Conservation (phyloP, 2,329 filamentous ascomycete species). For the Rasamsonia emersonii region DNA sequence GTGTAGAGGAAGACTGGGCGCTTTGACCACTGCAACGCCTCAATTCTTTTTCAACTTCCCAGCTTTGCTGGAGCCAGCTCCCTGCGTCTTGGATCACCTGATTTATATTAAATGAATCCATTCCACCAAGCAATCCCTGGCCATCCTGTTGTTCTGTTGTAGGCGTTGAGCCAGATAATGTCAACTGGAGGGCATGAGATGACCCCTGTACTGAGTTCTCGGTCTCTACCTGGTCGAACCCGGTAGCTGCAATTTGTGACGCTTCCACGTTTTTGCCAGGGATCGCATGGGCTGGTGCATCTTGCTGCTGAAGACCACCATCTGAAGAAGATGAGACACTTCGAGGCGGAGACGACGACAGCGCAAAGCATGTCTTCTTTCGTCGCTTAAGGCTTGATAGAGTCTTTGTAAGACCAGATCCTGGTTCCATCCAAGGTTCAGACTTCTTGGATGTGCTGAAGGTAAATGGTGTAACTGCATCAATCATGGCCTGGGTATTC, state of each 20-base stretch:
- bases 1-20: constrained; percentile 10
- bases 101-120: constrained; percentile 34
- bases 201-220: constrained; percentile 3
- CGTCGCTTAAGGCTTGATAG: constrained; percentile 10
- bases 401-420: constrained; percentile 3
- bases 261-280: no score
- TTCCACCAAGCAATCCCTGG: constrained; percentile 20
- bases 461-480: constrained; percentile 31
- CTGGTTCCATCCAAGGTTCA: constrained; percentile 5
- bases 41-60: constrained; percentile 31
- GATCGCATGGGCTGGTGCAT: no score
- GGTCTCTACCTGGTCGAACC: not conserved
- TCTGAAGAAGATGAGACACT: not conserved
- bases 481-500: constrained; percentile 34
- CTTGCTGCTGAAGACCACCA: no score
- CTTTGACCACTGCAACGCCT: constrained; percentile 10
- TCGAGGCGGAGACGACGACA: constrained; percentile 5
- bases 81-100: constrained; percentile 38
- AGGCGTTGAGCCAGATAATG: constrained; percentile 22
- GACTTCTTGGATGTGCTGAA: constrained; percentile 26
- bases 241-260: not conserved
- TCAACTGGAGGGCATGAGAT: constrained; percentile 18
- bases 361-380: constrained; percentile 15
- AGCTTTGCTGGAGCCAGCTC: constrained; percentile 37
- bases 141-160: constrained; percentile 25